Evolutionary conservation across 257 asterid genomes (phyloP).

Genomic region (Paraleonurus japonicus): DNA sequence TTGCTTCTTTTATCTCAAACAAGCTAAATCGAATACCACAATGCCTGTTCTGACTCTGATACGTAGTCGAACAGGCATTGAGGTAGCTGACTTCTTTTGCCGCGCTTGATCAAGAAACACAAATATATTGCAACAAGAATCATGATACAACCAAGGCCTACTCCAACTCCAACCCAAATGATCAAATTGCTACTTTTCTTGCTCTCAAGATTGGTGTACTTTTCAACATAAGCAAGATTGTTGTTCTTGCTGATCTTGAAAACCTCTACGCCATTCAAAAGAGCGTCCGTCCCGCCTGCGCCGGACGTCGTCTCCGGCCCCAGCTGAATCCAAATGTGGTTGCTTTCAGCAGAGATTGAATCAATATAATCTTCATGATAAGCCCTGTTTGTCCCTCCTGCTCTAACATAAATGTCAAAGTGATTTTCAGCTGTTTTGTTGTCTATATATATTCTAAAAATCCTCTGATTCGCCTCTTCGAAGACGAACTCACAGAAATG

Average conservation of each 20-base stretch:
- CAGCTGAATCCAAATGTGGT: constrained; percentile 61
- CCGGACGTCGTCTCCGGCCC: constrained; percentile 62
- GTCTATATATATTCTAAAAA: constrained; percentile 58
- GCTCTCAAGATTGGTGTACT: constrained; percentile 30
- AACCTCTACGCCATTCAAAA: constrained; percentile 71
- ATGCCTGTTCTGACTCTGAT: constrained; percentile 27
- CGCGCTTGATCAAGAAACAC: constrained; percentile 16
- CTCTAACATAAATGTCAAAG: constrained; percentile 53
- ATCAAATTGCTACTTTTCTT: constrained; percentile 34
- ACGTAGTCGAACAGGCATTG: constrained; percentile 27
- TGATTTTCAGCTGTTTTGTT: constrained; percentile 72
- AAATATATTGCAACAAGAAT: constrained; percentile 37
- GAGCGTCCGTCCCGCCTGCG: constrained; percentile 66
- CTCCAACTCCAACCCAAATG: constrained; percentile 62
- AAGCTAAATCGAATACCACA: constrained; percentile 49
- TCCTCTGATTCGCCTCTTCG: constrained; percentile 51
- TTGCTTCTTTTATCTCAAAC: constrained; percentile 56
- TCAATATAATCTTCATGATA: constrained; percentile 74
- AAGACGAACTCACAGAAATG: constrained; percentile 67
- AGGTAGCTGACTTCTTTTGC: constrained; percentile 37
- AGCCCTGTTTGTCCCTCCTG: constrained; percentile 69
- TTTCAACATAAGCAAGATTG: constrained; percentile 55
- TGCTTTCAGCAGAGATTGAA: constrained; percentile 36
- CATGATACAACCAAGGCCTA: constrained; percentile 42
- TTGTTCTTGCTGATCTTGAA: constrained; percentile 68